Conservation (phyloP, 495 filamentous ascomycete species). For the Podospora tetraspora region DNA sequence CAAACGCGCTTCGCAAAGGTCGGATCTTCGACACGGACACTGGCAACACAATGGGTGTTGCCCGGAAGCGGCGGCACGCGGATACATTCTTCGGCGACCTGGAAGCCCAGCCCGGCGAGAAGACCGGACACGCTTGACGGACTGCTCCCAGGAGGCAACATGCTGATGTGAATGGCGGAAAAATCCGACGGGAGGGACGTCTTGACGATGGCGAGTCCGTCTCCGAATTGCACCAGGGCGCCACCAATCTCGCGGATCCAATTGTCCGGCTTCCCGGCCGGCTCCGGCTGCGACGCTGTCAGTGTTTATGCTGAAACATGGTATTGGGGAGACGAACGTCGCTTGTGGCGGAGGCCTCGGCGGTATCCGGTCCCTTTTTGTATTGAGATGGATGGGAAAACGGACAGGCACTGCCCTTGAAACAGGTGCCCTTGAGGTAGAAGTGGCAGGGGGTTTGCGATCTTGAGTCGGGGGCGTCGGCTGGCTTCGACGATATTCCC, state of each 20-base stretch:
- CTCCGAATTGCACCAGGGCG: slow-evolving; percentile 25
- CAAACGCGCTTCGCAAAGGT: slow-evolving; percentile 17
- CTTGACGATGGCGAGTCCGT: slow-evolving; percentile 25
- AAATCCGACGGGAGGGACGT: slow-evolving; percentile 26
- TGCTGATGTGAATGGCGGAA: slow-evolving; percentile 27
- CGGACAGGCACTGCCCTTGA: not conserved
- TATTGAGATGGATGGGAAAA: not conserved
- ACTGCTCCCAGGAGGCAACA: slow-evolving; percentile 20
- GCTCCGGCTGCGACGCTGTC: not conserved
- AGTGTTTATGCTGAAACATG: not conserved
- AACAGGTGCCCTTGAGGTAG: not conserved
- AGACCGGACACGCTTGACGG: slow-evolving; percentile 12
- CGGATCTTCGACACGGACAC: slow-evolving; percentile 25
- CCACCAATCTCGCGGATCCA: slow-evolving; percentile 23
- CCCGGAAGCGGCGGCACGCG: slow-evolving; percentile 1
- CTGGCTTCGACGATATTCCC: not conserved
- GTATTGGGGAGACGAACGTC: not conserved
- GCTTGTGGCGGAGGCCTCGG: not conserved
- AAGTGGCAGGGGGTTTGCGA: not conserved
- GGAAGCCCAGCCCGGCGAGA: slow-evolving; percentile 12
- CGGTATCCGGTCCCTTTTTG: not conserved
- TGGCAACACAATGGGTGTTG: slow-evolving; percentile 10
- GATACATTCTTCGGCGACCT: slow-evolving; percentile 3
- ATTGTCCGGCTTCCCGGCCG: slow-evolving; percentile 9
- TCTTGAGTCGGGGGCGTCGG: not conserved